Percentiles rank a stretch among this genome's conserved stretches.
Evolutionary conservation across 805 yeast species (phyloP).

Genomic region (Jamesozyma spencerorum): DNA sequence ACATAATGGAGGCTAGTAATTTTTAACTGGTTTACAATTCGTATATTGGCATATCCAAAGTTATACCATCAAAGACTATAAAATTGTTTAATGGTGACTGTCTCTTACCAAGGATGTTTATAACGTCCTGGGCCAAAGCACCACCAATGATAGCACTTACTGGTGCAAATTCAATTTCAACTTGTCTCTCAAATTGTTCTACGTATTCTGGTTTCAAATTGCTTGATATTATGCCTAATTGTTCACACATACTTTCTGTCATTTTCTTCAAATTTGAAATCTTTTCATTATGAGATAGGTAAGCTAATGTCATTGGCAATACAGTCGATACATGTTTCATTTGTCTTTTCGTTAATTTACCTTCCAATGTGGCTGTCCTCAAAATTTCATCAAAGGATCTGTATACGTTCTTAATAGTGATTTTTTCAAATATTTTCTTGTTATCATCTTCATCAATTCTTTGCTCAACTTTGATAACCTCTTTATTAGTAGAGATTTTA

Average conservation of each 20-base stretch:
- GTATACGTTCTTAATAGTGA: constrained; percentile 32
- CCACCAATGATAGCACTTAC: constrained; percentile 87
- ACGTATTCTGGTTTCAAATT: constrained; percentile 34
- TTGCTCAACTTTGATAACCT: constrained; percentile 33
- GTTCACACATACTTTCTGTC: constrained; percentile 17
- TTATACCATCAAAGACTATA: constrained; percentile 63
- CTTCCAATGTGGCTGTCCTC: constrained; percentile 31
- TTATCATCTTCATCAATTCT: constrained; percentile 32
- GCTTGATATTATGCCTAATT: constrained; percentile 39
- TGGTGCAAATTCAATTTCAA: constrained; percentile 62
- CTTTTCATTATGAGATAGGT: constrained; percentile 32
- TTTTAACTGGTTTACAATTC: constrained; percentile 22
- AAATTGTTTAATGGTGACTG: constrained; percentile 79
- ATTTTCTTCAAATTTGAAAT: constrained; percentile 10
- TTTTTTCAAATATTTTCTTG: constrained; percentile 31
- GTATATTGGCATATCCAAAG: constrained; percentile 71
- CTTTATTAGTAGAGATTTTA: constrained; percentile 34
- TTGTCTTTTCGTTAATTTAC: constrained; percentile 25
- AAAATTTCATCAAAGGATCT: constrained; percentile 32
- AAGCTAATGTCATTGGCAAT: constrained; percentile 49
- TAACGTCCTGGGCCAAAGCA: constrained; percentile 78
- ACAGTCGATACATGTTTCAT: constrained; percentile 21
- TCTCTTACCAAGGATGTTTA: constrained; percentile 66
- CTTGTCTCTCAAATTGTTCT: constrained; percentile 38
- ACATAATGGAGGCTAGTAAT: no score